Conservation (phyloP, 2,329 filamentous ascomycete genomes). For the Onygenales sp. region DNA sequence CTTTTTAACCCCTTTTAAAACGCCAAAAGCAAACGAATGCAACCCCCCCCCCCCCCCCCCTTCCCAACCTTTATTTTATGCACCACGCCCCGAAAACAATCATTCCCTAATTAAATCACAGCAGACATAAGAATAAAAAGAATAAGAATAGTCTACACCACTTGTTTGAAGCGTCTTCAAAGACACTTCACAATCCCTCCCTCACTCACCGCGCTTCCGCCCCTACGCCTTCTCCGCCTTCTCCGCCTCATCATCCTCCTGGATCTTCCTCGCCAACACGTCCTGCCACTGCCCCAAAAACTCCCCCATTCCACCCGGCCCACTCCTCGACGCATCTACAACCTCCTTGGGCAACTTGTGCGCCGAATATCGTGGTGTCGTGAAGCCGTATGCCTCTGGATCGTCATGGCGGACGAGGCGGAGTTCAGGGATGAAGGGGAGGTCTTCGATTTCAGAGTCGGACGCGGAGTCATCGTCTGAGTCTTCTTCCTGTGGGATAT, state of each 20-base stretch:
- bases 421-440: conserved; percentile 62
- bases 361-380: conserved; percentile 78
- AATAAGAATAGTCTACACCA: background rate
- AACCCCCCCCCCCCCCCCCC: too few relatives aligned
- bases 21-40: too few relatives aligned
- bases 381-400: conserved; percentile 79
- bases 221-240: background rate
- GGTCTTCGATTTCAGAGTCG: conserved; percentile 22
- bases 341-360: conserved; percentile 94
- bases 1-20: too few relatives aligned
- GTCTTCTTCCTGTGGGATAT: conserved; percentile 10
- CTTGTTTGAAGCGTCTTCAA: too few relatives aligned
- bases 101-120: background rate
- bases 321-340: conserved; percentile 57
- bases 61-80: too few relatives aligned
- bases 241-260: conserved; percentile 26
- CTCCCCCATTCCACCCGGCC: conserved; percentile 69
- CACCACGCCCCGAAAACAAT: background rate
- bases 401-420: conserved; percentile 75
- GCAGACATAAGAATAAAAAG: background rate
- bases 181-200: too few relatives aligned
- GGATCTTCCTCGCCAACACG: conserved; percentile 36
- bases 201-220: background rate
- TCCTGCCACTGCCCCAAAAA: conserved; percentile 69
- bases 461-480: conserved; percentile 9